Conservation (phyloP, 371 early-diverging fungal species). For the Mucor saturninus region DNA sequence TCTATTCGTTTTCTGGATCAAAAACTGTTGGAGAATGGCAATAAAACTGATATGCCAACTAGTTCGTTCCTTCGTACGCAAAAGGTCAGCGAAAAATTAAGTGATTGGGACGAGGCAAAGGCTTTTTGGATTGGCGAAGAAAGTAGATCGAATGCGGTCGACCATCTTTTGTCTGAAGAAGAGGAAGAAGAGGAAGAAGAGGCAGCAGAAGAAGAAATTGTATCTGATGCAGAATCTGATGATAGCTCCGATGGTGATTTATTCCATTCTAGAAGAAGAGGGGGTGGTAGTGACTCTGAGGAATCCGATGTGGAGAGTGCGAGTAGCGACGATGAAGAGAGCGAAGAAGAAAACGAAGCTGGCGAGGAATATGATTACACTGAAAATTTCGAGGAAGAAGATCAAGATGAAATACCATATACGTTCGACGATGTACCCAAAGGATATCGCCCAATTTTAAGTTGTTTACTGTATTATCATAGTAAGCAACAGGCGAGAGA, state of each 20-base stretch:
- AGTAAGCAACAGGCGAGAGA: slow-evolving; percentile 25
- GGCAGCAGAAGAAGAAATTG: slow-evolving; percentile 11
- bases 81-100: slow-evolving; percentile 53
- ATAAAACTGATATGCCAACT: slow-evolving; percentile 10
- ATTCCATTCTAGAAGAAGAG: slow-evolving; percentile 29
- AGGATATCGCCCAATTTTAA: slow-evolving; percentile 41
- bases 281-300: slow-evolving; percentile 23
- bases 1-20: slow-evolving; percentile 82
- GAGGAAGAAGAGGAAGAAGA: slow-evolving; percentile 18
- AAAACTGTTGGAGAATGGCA: slow-evolving; percentile 28
- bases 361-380: slow-evolving; percentile 11
- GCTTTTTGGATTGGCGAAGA: slow-evolving; percentile 55
- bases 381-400: slow-evolving; percentile 23
- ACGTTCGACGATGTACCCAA: slow-evolving; percentile 42
- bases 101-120: slow-evolving; percentile 58
- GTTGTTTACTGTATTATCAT: slow-evolving; percentile 48
- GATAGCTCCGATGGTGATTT: slow-evolving; percentile 23
- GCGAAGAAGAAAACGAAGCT: slow-evolving; percentile 3
- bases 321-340: slow-evolving; percentile 2
- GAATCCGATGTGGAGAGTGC: slow-evolving; percentile 13
- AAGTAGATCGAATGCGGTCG: slow-evolving; percentile 28
- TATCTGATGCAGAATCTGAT: slow-evolving; percentile 31
- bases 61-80: slow-evolving; percentile 49
- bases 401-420: slow-evolving; percentile 20
- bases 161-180: slow-evolving; percentile 27